Base-by-base conservation (phyloP, 2,329 filamentous ascomycete genomes). In the Aspergillus sp. region DNA sequence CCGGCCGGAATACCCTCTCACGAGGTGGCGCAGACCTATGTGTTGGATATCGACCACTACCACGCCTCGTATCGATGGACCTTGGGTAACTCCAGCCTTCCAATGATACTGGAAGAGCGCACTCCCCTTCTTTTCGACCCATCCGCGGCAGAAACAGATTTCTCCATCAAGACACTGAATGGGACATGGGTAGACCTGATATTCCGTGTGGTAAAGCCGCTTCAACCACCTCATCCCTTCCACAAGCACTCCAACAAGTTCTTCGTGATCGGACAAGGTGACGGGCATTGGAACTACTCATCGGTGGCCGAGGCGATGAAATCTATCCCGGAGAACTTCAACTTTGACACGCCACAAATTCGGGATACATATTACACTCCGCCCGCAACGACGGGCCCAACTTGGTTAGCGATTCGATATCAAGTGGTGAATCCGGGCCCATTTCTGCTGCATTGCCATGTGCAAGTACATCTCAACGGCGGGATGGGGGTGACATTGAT, bases 191-290 rank as follows among this genome's bases (percentile, higher is more conserved):
- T 84, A 8, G 82, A 85, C 60, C 61, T 83, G n/a, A 71, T 85
- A 55, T 72, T 83, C 53, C 66, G 75, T 26, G 68, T 78, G 2
- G 63, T 66, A n/a, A 62, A 62, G 2, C 67, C 67, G 4, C 69
- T 78, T 6, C 79, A 82, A 60, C 81, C 78, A 4, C 72, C 79
- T 9, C 84, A 87, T 53, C 80, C 82, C 0, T 80, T 87, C 47
- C 84, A 87, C 74, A 85, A 85, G 71, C 84, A 87, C 67, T 78
- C 79, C 44, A 82, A 79, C 60, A 84, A 83, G 63, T 82, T 80
- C 69, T 85, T 76, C 59, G 68, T 78, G 17, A 75, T 87, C 32
- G 84, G 83, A 1, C 52, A 68, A 0, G 83, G 82, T 2, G 59
- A 58, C 0, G 81, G 81, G 0, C 50, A 57, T 1, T 87, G 81